A percentile compares a stretch with the other conserved stretches of the same genome.
Evolutionary conservation across 441 rosid species (phyloP).

Genomic region (Breynia disticha): DNA sequence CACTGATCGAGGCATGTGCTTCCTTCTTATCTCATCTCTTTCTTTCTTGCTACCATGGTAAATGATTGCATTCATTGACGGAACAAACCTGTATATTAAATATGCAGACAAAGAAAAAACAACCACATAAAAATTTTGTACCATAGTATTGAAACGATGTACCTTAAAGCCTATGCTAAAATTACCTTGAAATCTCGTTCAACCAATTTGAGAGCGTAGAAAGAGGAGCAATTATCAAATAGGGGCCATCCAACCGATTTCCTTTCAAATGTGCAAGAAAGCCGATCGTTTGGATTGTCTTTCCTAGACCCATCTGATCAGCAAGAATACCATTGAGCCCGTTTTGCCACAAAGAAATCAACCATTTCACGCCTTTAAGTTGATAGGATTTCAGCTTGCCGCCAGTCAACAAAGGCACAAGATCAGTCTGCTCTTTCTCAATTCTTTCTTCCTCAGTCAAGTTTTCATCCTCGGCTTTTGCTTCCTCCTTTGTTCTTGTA

Average conservation of each 20-base stretch:
- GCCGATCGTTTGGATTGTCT: constrained; percentile 93
- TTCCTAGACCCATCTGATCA: constrained; percentile 99
- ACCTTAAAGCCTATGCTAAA: constrained; percentile 6
- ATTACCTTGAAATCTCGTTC: constrained; percentile 73
- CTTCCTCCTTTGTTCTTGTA: constrained; percentile 58
- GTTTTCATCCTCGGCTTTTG: constrained; percentile 31
- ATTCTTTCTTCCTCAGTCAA: constrained; percentile 67
- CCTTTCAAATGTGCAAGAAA: constrained; percentile 87
- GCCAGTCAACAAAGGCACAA: constrained; percentile 82
- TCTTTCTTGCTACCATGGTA: constrained; percentile 72
- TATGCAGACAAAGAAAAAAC: not conserved
- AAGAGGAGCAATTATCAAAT: constrained; percentile 86
- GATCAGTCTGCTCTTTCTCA: constrained; percentile 75
- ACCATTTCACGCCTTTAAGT: constrained; percentile 93
- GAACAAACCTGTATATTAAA: constrained; percentile 52
- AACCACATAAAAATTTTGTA: not conserved
- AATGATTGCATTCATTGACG: constrained; percentile 60
- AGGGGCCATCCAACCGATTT: constrained; percentile 84
- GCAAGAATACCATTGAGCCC: constrained; percentile 97
- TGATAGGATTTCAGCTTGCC: constrained; percentile 87
- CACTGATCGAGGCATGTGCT: constrained; percentile 60
- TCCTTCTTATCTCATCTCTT: constrained; percentile 63
- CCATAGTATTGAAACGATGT: constrained; percentile 7
- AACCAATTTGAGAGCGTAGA: constrained; percentile 93
- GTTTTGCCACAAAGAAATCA: constrained; percentile 91